A percentile compares a stretch with the other conserved stretches of the same genome.
Evolutionary conservation across 1,284 basidiomycete species (phyloP).

Genomic region (Somion occarium): DNA sequence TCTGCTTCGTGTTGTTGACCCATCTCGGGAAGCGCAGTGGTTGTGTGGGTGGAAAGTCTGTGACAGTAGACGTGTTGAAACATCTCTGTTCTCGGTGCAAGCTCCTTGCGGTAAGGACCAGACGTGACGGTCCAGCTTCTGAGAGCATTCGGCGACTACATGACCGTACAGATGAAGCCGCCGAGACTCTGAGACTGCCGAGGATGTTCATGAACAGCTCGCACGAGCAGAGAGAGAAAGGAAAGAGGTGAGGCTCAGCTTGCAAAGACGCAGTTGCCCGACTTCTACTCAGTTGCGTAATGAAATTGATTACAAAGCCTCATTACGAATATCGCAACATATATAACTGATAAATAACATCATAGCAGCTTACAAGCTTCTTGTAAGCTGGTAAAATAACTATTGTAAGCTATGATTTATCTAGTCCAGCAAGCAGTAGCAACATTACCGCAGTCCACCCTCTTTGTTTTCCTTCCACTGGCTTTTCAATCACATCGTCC

Average conservation of each 20-base stretch:
- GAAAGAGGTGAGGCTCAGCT: neutral
- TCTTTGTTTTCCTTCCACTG: too few species aligned
- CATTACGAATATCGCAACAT: too few species aligned
- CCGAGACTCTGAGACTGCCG: constrained; percentile 20
- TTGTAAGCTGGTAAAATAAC: too few species aligned
- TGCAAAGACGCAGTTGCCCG: neutral
- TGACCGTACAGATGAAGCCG: constrained; percentile 20
- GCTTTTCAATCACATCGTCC: too few species aligned
- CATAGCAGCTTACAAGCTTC: too few species aligned
- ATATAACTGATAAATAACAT: too few species aligned
- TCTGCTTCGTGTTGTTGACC: constrained; percentile 21
- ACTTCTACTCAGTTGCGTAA: too few species aligned
- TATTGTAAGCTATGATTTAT: too few species aligned
- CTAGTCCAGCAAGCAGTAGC: too few species aligned
- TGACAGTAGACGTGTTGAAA: constrained; percentile 28
- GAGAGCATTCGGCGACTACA: constrained; percentile 21
- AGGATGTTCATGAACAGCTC: constrained; percentile 23
- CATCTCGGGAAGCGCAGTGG: constrained; percentile 25
- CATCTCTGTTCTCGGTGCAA: constrained; percentile 15
- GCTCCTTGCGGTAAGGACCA: neutral
- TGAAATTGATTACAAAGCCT: too few species aligned
- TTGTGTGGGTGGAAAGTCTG: constrained; percentile 23
- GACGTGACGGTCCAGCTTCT: constrained; percentile 21
- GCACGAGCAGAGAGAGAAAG: neutral
- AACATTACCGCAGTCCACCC: too few species aligned